phyloP scores from a whole-genome alignment of 1,139 yeast species.

The Magnusiomyces ingens region DNA sequence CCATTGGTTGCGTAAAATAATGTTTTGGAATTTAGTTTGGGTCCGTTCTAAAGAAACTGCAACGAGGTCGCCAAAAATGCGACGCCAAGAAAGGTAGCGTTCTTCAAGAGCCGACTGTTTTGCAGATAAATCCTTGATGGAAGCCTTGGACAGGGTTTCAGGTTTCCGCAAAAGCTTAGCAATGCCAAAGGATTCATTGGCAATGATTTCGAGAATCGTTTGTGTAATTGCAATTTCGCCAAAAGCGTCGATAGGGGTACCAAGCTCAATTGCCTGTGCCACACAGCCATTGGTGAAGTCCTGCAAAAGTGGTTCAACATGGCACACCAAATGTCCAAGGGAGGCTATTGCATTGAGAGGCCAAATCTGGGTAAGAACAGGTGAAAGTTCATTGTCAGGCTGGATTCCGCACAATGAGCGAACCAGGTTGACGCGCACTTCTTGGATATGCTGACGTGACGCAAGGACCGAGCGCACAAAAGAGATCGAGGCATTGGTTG shows the following conservation, averaged over 20 bases:
- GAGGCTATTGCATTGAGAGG: constrained; percentile 22
- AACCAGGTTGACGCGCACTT: constrained; percentile 36
- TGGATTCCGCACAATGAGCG: constrained; percentile 34
- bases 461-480: constrained; percentile 34
- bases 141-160: constrained; percentile 13
- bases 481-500: constrained; percentile 25
- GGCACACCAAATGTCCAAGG: constrained; percentile 19
- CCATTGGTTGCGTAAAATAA: constrained; percentile 38
- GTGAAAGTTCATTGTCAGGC: constrained; percentile 13
- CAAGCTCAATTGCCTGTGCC: neutral
- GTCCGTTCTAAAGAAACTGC: neutral
- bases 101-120: constrained; percentile 8
- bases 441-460: constrained; percentile 39
- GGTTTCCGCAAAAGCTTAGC: constrained; percentile 16
- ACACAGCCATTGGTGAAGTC: constrained; percentile 8
- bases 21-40: constrained; percentile 1
- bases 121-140: constrained; percentile 13
- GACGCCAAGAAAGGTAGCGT: constrained; percentile 12
- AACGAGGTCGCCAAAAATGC: constrained; percentile 11
- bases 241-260: neutral
- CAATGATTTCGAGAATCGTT: constrained; percentile 50
- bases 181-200: constrained; percentile 38
- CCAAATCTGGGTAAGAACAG: constrained; percentile 23
- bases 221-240: constrained; percentile 22
- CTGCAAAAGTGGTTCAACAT: constrained; percentile 20